phyloP scores from a whole-genome alignment of 768 basidiomycete species.

The Naganishia vaughanmartiniae region DNA sequence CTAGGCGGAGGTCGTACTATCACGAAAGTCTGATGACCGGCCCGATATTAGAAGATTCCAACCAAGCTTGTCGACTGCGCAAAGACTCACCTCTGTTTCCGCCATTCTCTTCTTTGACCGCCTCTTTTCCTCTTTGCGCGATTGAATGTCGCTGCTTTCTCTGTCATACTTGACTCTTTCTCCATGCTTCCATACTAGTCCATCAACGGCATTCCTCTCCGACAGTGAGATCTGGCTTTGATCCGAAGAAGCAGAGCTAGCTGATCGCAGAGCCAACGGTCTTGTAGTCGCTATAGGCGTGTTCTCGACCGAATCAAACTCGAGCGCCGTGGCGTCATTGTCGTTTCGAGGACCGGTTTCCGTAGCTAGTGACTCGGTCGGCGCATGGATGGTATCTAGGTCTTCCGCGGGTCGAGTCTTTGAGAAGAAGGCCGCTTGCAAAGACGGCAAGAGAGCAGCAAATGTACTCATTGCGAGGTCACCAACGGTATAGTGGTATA shows the following conservation, averaged over 20 bases:
- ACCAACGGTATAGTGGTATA: not conserved
- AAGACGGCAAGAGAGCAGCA: constrained; percentile 10
- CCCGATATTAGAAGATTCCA: not conserved
- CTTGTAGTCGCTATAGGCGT: not conserved
- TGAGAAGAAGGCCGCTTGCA: constrained; percentile 14
- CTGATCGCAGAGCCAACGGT: not conserved
- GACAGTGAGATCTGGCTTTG: not conserved
- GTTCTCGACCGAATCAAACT: not conserved
- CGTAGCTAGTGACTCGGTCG: too few species aligned
- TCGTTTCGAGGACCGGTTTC: not conserved
- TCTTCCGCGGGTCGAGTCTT: constrained; percentile 1
- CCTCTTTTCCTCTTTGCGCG: constrained; percentile 9
- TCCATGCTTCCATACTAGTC: constrained; percentile 17
- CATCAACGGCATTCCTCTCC: not conserved
- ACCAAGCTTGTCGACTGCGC: not conserved
- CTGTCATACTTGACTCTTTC: constrained; percentile 9
- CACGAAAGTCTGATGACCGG: constrained; percentile 68
- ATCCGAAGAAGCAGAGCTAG: constrained; percentile 3
- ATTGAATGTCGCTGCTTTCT: not conserved
- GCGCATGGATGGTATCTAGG: not conserved
- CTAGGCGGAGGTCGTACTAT: constrained; percentile 82
- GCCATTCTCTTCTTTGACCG: not conserved
- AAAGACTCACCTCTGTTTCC: constrained; percentile 16
- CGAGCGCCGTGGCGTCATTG: not conserved
- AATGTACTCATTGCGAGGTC: constrained; percentile 15